Base-by-base conservation (phyloP, 1,284 basidiomycete genomes). In the Athelia psychrophila region DNA sequence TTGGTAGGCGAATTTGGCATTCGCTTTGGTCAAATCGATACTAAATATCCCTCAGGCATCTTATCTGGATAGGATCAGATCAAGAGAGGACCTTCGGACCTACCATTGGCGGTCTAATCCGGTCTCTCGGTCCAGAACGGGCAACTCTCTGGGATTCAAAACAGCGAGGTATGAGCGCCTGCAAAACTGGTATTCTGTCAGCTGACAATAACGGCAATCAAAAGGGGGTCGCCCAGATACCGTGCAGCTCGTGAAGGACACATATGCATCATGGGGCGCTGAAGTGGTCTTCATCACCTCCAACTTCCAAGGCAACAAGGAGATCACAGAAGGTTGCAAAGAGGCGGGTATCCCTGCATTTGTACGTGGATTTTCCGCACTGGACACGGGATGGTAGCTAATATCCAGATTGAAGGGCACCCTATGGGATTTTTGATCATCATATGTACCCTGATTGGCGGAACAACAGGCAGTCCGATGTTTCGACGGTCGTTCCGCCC, bases 261-360 rank as follows among this genome's bases (percentile, higher is more conserved):
- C 73, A 1, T 85, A 86, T 60, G 63, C 77, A 44, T 76, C 75
- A 42, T 90, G 84, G 82, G 72, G 79, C 44, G 87, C 87, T 3
- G 87, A 90, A 86, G 86, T 89, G 47, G 83, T 89, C 16, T 87
- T 89, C 66, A 87, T 89, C 65, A 89, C 86, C 16, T 88, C 86
- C 18, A 89, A 89, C 66, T 84, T 79, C 60, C 73, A 79, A 33
- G 87, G 87, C 35, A 88, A 89, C 66, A 71, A 76, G 5, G 86
- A 88, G 64, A 84, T 89, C 57, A 87, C 86, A 78, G 71, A 84
- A 66, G 86, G 87, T n/a, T 89, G 87, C 71, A 88, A 86, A 64
- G 78, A 83, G 60, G 78, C 78, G 50, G 83, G 82, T 23, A 87
- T 88, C 62, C 85, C 83, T 44, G 79, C 80, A 49, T 87, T 88